Base-by-base conservation (phyloP, 2,329 filamentous ascomycete species). In the Aspergillus clavatus region DNA sequence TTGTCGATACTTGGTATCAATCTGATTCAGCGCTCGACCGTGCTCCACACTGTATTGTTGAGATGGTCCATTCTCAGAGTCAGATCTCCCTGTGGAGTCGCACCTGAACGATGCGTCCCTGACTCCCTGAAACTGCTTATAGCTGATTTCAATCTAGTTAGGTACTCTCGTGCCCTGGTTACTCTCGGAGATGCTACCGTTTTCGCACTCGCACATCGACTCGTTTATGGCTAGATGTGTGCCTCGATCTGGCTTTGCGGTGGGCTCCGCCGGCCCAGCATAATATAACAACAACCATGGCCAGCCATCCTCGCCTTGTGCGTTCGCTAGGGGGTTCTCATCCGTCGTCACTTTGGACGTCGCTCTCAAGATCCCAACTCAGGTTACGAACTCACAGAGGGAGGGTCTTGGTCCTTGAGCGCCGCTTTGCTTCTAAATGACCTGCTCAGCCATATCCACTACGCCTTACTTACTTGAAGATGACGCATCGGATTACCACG, bases 51-150 rank as follows among this genome's bases (percentile, higher is more conserved):
- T 35, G 31, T 21, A 18, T 35, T 8, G 14, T 33, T 14, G 28
- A 12, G 6, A 12, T 31, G 3, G 28, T n/a, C 29, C n/a, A 33
- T 33, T 33, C 43, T 29, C 31, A 35, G n/a, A 19, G 46, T 45
- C 23, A 44, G 52, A 46, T 40, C 52, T 21, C 21, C 31, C 16
- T 22, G 44, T 52, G 49, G 49, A 38, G 47, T 7, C 26, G 11
- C 45, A 40, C 38, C 44, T 46, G 51, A 56, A 54, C 53, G 46
- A 51, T 46, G 52, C 52, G 51, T 50, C 51, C 38, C 22, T 47
- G 45, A n/a, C n/a, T n/a, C n/a, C n/a, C 23, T 24, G 8, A 44
- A 51, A 53, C 52, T 53, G 40, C 56, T 51, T 60, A 58, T 58
- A 33, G 43, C 14, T 37, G 40, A 38, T 41, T 42, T 37, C 37